Evolutionary conservation across 139 green algal species (phyloP).

Genomic region (Chlorella sorokiniana): DNA sequence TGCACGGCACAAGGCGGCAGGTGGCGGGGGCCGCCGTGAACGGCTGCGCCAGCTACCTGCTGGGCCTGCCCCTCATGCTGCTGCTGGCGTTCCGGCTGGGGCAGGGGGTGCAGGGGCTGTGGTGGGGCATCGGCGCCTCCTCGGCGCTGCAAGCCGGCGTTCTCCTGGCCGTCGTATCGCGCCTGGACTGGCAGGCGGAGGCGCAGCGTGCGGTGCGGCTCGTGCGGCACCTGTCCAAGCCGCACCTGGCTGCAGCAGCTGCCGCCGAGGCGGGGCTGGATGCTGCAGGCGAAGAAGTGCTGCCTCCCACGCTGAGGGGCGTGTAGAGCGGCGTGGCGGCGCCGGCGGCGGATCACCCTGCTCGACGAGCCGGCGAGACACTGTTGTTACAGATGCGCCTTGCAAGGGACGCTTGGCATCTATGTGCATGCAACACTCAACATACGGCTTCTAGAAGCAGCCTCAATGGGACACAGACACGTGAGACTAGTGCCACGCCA

Average conservation of each 20-base stretch:
- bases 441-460: no score
- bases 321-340: no score
- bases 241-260: not conserved
- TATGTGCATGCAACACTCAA: no score
- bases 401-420: no score
- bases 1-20: constrained; percentile 51
- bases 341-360: no score
- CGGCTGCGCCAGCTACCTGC: constrained; percentile 44
- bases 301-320: not conserved
- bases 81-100: constrained; percentile 40
- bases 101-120: constrained; percentile 13
- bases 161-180: not conserved
- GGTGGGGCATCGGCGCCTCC: constrained; percentile 26
- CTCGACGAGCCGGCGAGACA: no score
- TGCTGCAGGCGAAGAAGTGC: not conserved
- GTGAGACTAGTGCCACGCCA: no score
- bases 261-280: not conserved
- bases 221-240: constrained; percentile 39
- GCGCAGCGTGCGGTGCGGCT: not conserved
- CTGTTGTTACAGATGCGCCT: no score
- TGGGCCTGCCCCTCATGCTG: constrained; percentile 50
- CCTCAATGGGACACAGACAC: no score
- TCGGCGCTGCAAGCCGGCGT: not conserved
- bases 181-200: constrained; percentile 15
- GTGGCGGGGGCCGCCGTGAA: constrained; percentile 41